These are phyloP conservation scores for Penicillium aurantiogriseum DNA, from an alignment of 2,329 filamentous ascomycete species.

Conservation along the genomic window DNA sequence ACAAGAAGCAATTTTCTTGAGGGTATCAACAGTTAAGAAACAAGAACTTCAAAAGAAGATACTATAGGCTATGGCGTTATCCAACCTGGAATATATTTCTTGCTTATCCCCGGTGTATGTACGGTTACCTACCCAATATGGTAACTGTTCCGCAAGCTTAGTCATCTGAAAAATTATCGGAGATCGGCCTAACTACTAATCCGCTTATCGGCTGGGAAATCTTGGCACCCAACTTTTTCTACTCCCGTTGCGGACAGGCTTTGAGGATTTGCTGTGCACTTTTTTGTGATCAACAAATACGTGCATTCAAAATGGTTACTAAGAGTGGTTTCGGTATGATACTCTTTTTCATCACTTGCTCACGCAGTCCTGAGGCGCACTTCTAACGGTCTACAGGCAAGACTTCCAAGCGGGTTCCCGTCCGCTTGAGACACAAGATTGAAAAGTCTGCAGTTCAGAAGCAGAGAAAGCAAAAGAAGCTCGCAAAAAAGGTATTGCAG, in stretches of 20 bases:
- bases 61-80: background rate
- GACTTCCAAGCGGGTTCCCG: slow-evolving; percentile 86
- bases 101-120: background rate
- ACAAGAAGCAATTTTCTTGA: background rate
- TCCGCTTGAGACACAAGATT: slow-evolving; percentile 92
- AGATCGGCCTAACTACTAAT: slow-evolving; percentile 34
- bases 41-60: background rate
- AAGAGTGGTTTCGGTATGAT: slow-evolving; percentile 37
- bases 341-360: background rate
- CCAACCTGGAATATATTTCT: background rate
- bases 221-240: slow-evolving; percentile 35
- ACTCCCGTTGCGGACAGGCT: slow-evolving; percentile 18
- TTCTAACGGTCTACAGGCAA: slow-evolving; percentile 62
- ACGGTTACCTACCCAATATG: slow-evolving; percentile 8
- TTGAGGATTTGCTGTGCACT: slow-evolving; percentile 13
- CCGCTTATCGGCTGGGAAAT: slow-evolving; percentile 39
- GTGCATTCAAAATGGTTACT: slow-evolving; percentile 36
- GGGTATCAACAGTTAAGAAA: slow-evolving; percentile 6
- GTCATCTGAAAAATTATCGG: slow-evolving; percentile 19
- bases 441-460: slow-evolving; percentile 88
- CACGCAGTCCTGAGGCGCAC: background rate
- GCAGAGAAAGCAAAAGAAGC: slow-evolving; percentile 84
- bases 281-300: slow-evolving; percentile 13
- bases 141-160: slow-evolving; percentile 14
- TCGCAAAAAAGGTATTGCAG: slow-evolving; percentile 69